A percentile compares a stretch with the other conserved stretches of the same genome.
phyloP scores from a whole-genome alignment of 345 rosid species.

The Murraya koenigii region DNA sequence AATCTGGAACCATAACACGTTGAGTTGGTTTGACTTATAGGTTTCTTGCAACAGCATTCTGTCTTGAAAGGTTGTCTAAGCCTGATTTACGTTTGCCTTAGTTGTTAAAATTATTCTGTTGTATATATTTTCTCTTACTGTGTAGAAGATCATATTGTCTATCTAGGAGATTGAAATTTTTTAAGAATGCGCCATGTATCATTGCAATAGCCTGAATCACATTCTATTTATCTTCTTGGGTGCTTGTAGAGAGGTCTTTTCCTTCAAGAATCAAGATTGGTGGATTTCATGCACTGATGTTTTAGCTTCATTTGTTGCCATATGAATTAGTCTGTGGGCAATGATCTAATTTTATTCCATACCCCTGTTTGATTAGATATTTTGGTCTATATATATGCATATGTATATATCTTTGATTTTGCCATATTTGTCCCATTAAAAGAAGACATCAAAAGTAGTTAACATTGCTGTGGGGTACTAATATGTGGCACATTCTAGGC shows the following conservation, averaged over 20 bases:
- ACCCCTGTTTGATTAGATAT: not conserved
- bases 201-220: not conserved
- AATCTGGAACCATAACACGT: not conserved
- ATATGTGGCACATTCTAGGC: not conserved
- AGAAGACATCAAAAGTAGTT: not conserved
- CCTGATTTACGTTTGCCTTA: not conserved
- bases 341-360: not conserved
- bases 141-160: not conserved
- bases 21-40: not conserved
- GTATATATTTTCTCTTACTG: not conserved
- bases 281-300: not conserved
- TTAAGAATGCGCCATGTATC: not conserved
- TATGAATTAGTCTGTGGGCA: not conserved
- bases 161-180: not conserved
- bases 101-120: not conserved
- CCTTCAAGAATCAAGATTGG: not conserved
- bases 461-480: not conserved
- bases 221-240: not conserved
- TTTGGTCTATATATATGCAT: not conserved
- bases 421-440: not conserved
- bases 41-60: not conserved
- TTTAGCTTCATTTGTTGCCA: not conserved
- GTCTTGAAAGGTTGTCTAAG: not conserved
- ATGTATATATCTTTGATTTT: not conserved
- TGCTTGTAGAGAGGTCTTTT: not conserved